Base-by-base conservation (phyloP, 2,329 filamentous ascomycete species). In the Sporothrix sp. region DNA sequence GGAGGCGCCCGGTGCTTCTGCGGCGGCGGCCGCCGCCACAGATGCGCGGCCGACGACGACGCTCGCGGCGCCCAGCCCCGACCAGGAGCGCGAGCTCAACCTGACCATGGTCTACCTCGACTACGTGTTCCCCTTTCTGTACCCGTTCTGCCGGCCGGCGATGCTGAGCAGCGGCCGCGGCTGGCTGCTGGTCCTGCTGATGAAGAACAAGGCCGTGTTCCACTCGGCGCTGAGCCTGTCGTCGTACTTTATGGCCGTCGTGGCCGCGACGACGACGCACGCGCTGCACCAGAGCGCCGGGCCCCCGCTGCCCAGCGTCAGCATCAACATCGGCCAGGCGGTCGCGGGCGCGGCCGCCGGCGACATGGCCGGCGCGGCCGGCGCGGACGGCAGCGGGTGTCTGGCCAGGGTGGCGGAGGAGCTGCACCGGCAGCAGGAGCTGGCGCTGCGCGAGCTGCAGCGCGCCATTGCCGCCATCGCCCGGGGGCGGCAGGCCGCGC, bases 101-200 rank as follows among this genome's bases (percentile, higher is more conserved):
- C 69, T 74, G 38, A 63, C 76, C 51, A 78, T 79, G 71, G 16
- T 52, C 25, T 83, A 81, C 59, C 67, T 82, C 40, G 79, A 84
- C 60, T 73, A 78, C 55, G 69, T 82, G 18, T 74, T 82, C 54
- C 79, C 80, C 2, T 77, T 81, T 56, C 64, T 82, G 1, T 82
- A 79, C 58, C 81, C 81, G 2, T 78, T 81, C 60, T 83, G 82
- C 62, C 71, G 71, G 3, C 79, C 80, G 1, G 67, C 69, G 2
- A 59, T 79, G 6, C 66, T 76, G 3, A 67, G 75, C 51, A 74
- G 76, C n/a, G 79, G 79, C 13, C 71, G 75, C 44, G 72, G 74
- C 23, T 84, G 79, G 80, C 67, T 83, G 25, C 65, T 83, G 32
- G 71, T 75, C 27, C 65, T 79, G 37, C 66, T 82, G 9, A 69